A percentile compares a stretch with the other conserved stretches of the same genome.
Conservation (phyloP, 345 rosid genomes). For the Geranium rotundifolium region DNA sequence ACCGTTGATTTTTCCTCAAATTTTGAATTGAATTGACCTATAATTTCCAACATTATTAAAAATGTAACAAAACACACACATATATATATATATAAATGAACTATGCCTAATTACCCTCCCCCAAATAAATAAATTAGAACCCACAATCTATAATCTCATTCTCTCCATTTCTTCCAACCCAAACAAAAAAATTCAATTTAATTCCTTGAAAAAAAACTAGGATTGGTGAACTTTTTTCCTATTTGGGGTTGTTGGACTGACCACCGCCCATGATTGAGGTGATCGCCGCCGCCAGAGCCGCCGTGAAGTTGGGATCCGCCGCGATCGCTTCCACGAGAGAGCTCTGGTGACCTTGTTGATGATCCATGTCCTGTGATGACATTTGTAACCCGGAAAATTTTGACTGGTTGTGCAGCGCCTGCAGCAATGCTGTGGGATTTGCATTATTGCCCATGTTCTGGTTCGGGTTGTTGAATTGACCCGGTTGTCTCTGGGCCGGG, state of each 20-base stretch:
- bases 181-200: slow-evolving; percentile 8
- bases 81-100: too few relatives aligned
- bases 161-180: too few relatives aligned
- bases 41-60: too few relatives aligned
- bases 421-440: slow-evolving; percentile 23
- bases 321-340: slow-evolving; percentile 42
- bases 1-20: too few relatives aligned
- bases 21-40: too few relatives aligned
- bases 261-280: slow-evolving; percentile 40
- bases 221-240: slow-evolving; percentile 9
- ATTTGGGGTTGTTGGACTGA: background rate
- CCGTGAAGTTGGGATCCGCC: slow-evolving; percentile 57
- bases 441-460: slow-evolving; percentile 25
- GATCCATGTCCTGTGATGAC: slow-evolving; percentile 38
- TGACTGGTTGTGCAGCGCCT: slow-evolving; percentile 47
- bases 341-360: too few relatives aligned
- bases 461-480: slow-evolving; percentile 34
- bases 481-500: slow-evolving; percentile 24
- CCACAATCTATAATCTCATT: too few relatives aligned
- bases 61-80: too few relatives aligned
- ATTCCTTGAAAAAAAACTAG: slow-evolving; percentile 24
- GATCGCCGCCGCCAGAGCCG: slow-evolving; percentile 66
- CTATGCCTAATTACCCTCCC: too few relatives aligned
- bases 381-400: slow-evolving; percentile 54
- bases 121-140: too few relatives aligned